These are phyloP conservation scores for Euphorbia lathyris DNA, from an alignment of 345 rosid species.

Conservation along the genomic window DNA sequence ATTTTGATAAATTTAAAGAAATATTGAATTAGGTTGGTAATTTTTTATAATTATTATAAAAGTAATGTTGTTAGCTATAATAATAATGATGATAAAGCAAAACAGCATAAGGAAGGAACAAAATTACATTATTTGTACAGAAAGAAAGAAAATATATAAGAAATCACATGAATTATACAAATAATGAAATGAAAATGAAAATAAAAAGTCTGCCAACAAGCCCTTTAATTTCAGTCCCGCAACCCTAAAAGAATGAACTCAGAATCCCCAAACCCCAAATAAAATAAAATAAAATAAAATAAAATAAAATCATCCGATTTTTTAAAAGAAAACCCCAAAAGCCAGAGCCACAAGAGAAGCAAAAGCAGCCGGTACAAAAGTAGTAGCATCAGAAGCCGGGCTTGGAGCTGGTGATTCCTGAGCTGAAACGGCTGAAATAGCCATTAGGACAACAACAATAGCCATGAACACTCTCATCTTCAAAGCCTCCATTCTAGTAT, in stretches of 20 bases:
- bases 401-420: slow-evolving; percentile 27
- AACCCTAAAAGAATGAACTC: neutral
- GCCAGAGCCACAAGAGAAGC: slow-evolving; percentile 33
- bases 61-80: too few species aligned
- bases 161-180: slow-evolving; percentile 1
- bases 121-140: slow-evolving; percentile 18
- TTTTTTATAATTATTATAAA: too few species aligned
- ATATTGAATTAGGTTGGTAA: too few species aligned
- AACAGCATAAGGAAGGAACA: neutral
- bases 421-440: slow-evolving; percentile 14
- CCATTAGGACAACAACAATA: slow-evolving; percentile 18
- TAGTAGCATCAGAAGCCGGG: slow-evolving; percentile 26
- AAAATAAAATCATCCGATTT: neutral
- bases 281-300: neutral
- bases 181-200: neutral
- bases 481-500: slow-evolving; percentile 24
- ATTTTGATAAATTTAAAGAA: too few species aligned
- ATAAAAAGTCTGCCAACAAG: neutral
- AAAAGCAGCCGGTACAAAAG: slow-evolving; percentile 21
- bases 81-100: neutral
- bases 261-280: neutral
- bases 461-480: slow-evolving; percentile 28
- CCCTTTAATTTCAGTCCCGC: neutral
- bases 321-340: slow-evolving; percentile 21
- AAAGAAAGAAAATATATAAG: neutral